Evolutionary conservation across 1,284 basidiomycete genomes (phyloP).

Genomic region (Trichosporon faecale): DNA sequence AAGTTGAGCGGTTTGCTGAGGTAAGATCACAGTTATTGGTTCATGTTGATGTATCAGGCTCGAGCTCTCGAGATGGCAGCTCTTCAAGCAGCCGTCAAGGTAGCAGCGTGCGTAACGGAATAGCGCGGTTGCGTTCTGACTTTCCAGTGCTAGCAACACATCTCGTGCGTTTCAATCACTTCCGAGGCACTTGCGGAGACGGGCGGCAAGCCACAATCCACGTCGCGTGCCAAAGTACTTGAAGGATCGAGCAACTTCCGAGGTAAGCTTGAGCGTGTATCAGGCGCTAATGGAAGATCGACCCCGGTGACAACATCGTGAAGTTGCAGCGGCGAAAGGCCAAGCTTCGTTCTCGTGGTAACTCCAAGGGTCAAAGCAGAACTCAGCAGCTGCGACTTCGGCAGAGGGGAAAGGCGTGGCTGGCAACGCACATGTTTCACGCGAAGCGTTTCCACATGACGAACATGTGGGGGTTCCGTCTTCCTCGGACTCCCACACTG

Average conservation of each 20-base stretch:
- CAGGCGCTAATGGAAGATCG: constrained; percentile 61
- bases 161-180: constrained; percentile 85
- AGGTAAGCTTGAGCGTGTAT: constrained; percentile 58
- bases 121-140: constrained; percentile 24
- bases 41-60: constrained; percentile 56
- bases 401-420: constrained; percentile 66
- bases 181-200: constrained; percentile 78
- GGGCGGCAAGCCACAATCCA: constrained; percentile 89
- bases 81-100: constrained; percentile 79
- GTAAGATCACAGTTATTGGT: constrained; percentile 51
- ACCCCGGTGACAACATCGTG: constrained; percentile 63
- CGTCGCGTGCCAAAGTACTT: constrained; percentile 78
- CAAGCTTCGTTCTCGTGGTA: constrained; percentile 36
- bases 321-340: constrained; percentile 54
- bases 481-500: constrained; percentile 81
- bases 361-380: constrained; percentile 33
- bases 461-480: constrained; percentile 79
- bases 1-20: constrained; percentile 82
- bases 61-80: constrained; percentile 81
- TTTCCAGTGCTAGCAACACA: constrained; percentile 56
- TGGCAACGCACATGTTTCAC: constrained; percentile 92
- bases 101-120: constrained; percentile 59
- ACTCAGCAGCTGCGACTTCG: constrained; percentile 39
- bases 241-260: constrained; percentile 70
- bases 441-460: constrained; percentile 91